phyloP scores from a whole-genome alignment of 306 rosid species.

The Malus sieversii region DNA sequence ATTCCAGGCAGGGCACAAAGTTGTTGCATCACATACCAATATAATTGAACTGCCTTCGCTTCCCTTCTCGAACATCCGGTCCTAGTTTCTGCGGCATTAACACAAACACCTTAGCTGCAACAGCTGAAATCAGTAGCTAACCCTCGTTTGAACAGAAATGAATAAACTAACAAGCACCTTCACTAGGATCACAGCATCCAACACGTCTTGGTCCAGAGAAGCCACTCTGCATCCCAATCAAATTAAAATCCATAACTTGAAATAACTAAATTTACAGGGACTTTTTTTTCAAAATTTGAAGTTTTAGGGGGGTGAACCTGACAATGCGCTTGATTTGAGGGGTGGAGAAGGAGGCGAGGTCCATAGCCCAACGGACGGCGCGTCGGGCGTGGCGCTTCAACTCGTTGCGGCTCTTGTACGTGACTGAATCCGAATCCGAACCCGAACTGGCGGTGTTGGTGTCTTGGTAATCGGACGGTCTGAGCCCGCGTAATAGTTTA shows the following conservation, averaged over 20 bases:
- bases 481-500: slow-evolving; percentile 30
- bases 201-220: slow-evolving; percentile 52
- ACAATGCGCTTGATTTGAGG: slow-evolving; percentile 75
- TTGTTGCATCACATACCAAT: slow-evolving; percentile 40
- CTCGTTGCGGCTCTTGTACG: slow-evolving; percentile 67
- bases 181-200: slow-evolving; percentile 57
- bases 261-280: background rate
- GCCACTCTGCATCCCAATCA: slow-evolving; percentile 33
- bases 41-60: slow-evolving; percentile 83
- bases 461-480: slow-evolving; percentile 21
- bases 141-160: background rate
- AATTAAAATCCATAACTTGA: background rate
- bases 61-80: slow-evolving; percentile 89
- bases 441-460: background rate
- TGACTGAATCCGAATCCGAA: slow-evolving; percentile 35
- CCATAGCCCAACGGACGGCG: slow-evolving; percentile 77
- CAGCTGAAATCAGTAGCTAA: background rate
- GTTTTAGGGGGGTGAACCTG: slow-evolving; percentile 26
- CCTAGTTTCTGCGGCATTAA: slow-evolving; percentile 62
- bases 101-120: slow-evolving; percentile 61
- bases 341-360: slow-evolving; percentile 64
- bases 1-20: background rate
- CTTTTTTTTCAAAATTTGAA: background rate
- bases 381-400: slow-evolving; percentile 77
- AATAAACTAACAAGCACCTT: slow-evolving; percentile 54